Evolutionary conservation across 108 stramenopile species (phyloP), one percentile per base, ranked within the genome.

Genomic region (Stephanodiscus minutulus): DNA sequence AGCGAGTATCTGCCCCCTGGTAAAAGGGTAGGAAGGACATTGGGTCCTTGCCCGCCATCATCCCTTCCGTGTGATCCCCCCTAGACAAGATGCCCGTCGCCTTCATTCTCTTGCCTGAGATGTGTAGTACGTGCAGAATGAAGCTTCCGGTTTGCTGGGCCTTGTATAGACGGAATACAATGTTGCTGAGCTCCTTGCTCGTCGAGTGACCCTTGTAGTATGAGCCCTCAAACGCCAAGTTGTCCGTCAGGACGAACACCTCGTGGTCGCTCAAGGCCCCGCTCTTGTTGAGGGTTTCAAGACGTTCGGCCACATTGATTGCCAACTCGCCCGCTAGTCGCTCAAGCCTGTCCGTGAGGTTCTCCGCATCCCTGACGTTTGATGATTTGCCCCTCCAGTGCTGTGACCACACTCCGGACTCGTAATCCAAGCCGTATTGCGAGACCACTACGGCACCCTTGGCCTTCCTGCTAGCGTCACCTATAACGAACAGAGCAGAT

Each of bases 141-240:
- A 53, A 41, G 5, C 54, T 27, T 4, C 62, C 18, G 0, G 7
- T 1, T 22, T 6, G 31, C 24, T 64, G 20, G 2, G 55, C 39
- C n/a, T n/a, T n/a, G n/a, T n/a, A n/a, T n/a, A n/a, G n/a, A n/a
- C n/a, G n/a, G n/a, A n/a, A n/a, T n/a, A n/a, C n/a, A n/a, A n/a
- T n/a, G n/a, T n/a, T n/a, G n/a, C n/a, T n/a, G n/a, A n/a, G n/a
- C n/a, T n/a, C n/a, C n/a, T n/a, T n/a, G n/a, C n/a, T n/a, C n/a
- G n/a, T n/a, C n/a, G n/a, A n/a, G n/a, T n/a, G n/a, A 13, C 87
- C 87, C 28, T 71, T 76, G 36, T 75, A 79, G 58, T 72, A 81
- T 13, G 76, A 70, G 1, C 54, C 55, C 49, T 85, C 81, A 47
- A 74, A 64, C 5, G 41, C 57, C 1, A 27, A 44, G 58, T 86